These are phyloP conservation scores for Schwanniomyces sp. DNA, from an alignment of 805 yeast species.

Conservation along the genomic window DNA sequence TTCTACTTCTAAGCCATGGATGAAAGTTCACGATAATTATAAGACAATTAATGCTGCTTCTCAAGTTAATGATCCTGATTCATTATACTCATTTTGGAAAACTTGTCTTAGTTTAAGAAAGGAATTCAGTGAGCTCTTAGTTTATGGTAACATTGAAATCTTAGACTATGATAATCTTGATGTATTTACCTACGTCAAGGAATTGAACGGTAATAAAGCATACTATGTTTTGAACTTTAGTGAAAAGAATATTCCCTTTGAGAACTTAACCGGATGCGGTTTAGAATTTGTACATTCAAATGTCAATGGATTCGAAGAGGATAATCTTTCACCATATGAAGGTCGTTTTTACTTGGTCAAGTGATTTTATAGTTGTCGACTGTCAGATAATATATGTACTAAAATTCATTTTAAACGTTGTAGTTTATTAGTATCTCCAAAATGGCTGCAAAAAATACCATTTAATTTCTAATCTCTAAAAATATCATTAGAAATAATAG, in stretches of 20 bases:
- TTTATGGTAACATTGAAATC: slow-evolving; percentile 47
- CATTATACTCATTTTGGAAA: slow-evolving; percentile 48
- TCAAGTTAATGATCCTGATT: slow-evolving; percentile 45
- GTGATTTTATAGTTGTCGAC: too few relatives aligned
- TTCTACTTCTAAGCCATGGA: slow-evolving; percentile 53
- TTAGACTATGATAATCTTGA: slow-evolving; percentile 43
- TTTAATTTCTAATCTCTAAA: too few relatives aligned
- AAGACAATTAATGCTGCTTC: slow-evolving; percentile 47
- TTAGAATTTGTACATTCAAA: slow-evolving; percentile 32
- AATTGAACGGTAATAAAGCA: slow-evolving; percentile 24
- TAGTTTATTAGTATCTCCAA: too few relatives aligned
- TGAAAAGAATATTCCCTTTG: slow-evolving; percentile 28
- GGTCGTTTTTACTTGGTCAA: slow-evolving; percentile 35
- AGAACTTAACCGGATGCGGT: slow-evolving; percentile 24
- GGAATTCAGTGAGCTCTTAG: slow-evolving; percentile 40
- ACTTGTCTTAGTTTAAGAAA: slow-evolving; percentile 45
- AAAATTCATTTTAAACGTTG: too few relatives aligned
- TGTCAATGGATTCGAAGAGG: slow-evolving; percentile 18
- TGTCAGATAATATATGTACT: too few relatives aligned
- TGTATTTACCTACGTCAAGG: slow-evolving; percentile 44
- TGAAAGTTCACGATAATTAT: slow-evolving; percentile 50
- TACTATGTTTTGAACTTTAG: slow-evolving; percentile 47
- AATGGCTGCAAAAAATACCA: too few relatives aligned
- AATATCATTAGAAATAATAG: too few relatives aligned
- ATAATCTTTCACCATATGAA: slow-evolving; percentile 42